Evolutionary conservation across 768 basidiomycete species (phyloP).

Genomic region (Mrakia hoshinonis): DNA sequence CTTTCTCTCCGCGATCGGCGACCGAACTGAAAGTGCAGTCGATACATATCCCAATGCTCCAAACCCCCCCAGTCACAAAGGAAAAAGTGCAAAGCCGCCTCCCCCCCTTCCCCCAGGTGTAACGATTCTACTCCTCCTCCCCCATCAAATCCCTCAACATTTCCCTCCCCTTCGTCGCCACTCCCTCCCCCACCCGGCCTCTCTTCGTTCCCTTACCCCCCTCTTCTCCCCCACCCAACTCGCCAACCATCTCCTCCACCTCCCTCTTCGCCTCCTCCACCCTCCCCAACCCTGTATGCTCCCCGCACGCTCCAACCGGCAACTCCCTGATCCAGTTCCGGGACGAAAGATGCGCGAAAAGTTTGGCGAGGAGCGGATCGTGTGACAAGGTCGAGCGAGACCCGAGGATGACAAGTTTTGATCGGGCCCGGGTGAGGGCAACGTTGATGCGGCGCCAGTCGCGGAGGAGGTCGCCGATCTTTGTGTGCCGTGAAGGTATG

Average conservation of each 20-base stretch:
- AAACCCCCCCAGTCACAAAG: too few species aligned
- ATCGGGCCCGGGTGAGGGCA: constrained; percentile 82
- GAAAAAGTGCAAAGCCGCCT: too few species aligned
- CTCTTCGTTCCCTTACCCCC: not conserved
- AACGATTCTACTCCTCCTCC: too few species aligned
- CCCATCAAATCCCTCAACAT: not conserved
- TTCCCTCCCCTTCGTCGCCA: not conserved
- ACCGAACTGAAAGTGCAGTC: too few species aligned
- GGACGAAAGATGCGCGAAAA: constrained; percentile 66
- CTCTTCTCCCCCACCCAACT: constrained; percentile 30
- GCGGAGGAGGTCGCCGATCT: constrained; percentile 87
- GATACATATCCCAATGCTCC: too few species aligned
- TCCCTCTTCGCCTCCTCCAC: not conserved
- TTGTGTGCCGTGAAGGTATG: constrained; percentile 4
- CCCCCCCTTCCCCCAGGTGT: too few species aligned
- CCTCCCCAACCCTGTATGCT: not conserved
- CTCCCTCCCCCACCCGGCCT: not conserved
- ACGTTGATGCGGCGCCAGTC: constrained; percentile 98
- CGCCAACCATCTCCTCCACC: not conserved
- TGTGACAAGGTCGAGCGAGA: constrained; percentile 61
- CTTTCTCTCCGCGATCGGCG: too few species aligned
- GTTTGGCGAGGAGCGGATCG: constrained; percentile 53
- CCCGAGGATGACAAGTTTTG: constrained; percentile 84
- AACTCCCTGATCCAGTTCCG: constrained; percentile 63
- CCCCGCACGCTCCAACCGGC: constrained; percentile 39